Conservation (phyloP, 1,284 basidiomycete species). For the Cutaneotrichosporon spelunceum region DNA sequence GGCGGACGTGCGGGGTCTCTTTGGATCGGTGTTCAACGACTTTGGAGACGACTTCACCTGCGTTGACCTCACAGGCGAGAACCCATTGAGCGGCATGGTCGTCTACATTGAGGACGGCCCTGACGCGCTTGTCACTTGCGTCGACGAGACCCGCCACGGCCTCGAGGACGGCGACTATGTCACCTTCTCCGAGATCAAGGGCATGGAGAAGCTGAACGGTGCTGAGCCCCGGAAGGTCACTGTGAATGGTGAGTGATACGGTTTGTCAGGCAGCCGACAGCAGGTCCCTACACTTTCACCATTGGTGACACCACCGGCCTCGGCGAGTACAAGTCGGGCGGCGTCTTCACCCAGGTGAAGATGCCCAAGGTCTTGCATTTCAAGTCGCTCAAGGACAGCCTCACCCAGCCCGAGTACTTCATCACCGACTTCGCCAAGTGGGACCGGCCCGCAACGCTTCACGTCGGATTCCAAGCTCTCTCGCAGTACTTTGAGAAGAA, state of each 20-base stretch:
- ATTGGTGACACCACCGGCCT: slow-evolving; percentile 84
- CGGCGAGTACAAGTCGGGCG: slow-evolving; percentile 79
- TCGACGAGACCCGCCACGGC: slow-evolving; percentile 96
- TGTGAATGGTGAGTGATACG: slow-evolving; percentile 65
- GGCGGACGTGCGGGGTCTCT: slow-evolving; percentile 88
- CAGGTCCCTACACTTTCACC: slow-evolving; percentile 85
- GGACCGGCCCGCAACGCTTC: slow-evolving; percentile 84
- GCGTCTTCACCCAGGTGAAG: slow-evolving; percentile 98
- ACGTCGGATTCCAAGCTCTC: slow-evolving; percentile 93
- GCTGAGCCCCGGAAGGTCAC: slow-evolving; percentile 87
- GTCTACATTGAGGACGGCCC: slow-evolving; percentile 80
- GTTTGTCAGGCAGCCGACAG: not conserved
- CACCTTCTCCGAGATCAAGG: slow-evolving; percentile 95
- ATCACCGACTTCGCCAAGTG: slow-evolving; percentile 98
- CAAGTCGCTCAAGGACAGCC: slow-evolving; percentile 87
- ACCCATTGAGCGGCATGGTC: slow-evolving; percentile 91
- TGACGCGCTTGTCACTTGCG: slow-evolving; percentile 89
- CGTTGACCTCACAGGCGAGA: slow-evolving; percentile 92
- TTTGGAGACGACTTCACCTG: slow-evolving; percentile 93
- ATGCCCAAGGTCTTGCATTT: slow-evolving; percentile 96
- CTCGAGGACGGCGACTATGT: slow-evolving; percentile 98
- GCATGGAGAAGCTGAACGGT: slow-evolving; percentile 86
- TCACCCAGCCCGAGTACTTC: slow-evolving; percentile 80
- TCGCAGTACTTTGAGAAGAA: slow-evolving; percentile 71
- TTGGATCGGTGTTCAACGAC: slow-evolving; percentile 96